phyloP scores from a whole-genome alignment of 2,329 filamentous ascomycete species.

The Fusarium haematococcum region DNA sequence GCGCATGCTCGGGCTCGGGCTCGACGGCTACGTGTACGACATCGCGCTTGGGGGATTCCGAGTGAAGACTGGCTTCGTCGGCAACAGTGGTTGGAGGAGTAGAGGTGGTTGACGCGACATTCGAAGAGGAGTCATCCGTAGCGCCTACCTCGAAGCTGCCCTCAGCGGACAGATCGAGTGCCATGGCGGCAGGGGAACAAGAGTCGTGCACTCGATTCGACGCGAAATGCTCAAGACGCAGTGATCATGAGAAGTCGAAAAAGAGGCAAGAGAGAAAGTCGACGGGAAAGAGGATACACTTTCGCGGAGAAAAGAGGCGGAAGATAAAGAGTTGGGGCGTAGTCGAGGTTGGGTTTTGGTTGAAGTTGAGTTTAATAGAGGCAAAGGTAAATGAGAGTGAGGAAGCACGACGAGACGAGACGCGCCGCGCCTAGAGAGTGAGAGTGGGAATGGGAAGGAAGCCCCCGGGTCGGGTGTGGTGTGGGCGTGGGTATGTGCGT shows the following conservation, averaged over 20 bases:
- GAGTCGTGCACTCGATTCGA: constrained; percentile 24
- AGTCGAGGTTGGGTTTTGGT: constrained; percentile 4
- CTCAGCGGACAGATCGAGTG: constrained; percentile 48
- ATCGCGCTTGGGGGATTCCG: constrained; percentile 56
- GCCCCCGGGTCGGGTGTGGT: constrained; percentile 2
- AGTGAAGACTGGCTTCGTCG: constrained; percentile 70
- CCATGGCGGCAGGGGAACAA: constrained; percentile 42
- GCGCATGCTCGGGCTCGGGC: constrained; percentile 13
- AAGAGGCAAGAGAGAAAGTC: background rate
- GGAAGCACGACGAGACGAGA: constrained; percentile 35
- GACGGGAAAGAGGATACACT: background rate
- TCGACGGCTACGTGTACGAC: constrained; percentile 49
- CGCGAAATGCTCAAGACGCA: constrained; percentile 33
- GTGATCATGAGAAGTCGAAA: constrained; percentile 18
- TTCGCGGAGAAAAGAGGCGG: background rate
- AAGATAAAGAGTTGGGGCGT: background rate
- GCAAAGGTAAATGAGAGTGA: constrained; percentile 13
- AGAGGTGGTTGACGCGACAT: constrained; percentile 68
- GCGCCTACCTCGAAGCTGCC: constrained; percentile 45
- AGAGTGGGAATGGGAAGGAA: constrained; percentile 13
- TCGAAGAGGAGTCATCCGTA: constrained; percentile 56
- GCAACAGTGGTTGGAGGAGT: constrained; percentile 76
- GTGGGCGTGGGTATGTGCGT: constrained; percentile 12
- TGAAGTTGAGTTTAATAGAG: constrained; percentile 8
- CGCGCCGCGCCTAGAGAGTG: constrained; percentile 38